Base-by-base conservation (phyloP, 2,329 filamentous ascomycete genomes). In the Pestalotiopsis sp. region DNA sequence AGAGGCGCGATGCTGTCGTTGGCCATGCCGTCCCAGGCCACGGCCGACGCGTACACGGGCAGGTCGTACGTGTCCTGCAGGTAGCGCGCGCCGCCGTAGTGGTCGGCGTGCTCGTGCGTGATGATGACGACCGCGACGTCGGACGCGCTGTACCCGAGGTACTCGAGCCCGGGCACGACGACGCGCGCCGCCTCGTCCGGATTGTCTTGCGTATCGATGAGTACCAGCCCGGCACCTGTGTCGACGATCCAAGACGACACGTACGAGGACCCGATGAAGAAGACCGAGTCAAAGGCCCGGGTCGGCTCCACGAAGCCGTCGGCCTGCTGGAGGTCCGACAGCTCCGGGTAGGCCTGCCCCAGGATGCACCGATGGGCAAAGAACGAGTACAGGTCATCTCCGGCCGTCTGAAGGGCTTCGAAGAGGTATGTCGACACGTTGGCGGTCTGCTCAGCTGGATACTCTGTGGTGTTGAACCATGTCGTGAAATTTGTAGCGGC, bases 81-180 rank as follows among this genome's bases (percentile, higher is more conserved):
- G 64, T 72, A 77, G 5, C 69, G 59, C 0, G 69, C 74, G 1
- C 75, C 75, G 11, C 75, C 75, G 11, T 76, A 76, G 67, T 77
- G 75, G 64, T 76, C 76, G 17, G 66, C 71, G 60, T 77, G 75
- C 69, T 77, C 75, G 39, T 77, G 76, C 1, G 74, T 76, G 64
- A 76, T 72, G 67, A 77, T 61, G 1, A 77, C 62, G 9, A 71
- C 73, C 59, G 84, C 74, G 14, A 77, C 71, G 58, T 77, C 73
- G 6, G n/a, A 57, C 11, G 71, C 71, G 0, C 63, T 62, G 64
- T 71, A 77, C 2, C 73, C 73, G 17, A 76, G 72, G 2, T 66
- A 58, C 38, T 68, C 62, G 1, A 74, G 68, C 17, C 72, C 73
- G 1, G 71, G 69, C 3, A 74, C 63, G 6, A 75, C 67, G 38